Evolutionary conservation across 140 eudicot species (phyloP).

Genomic region (Cichorium intybus): DNA sequence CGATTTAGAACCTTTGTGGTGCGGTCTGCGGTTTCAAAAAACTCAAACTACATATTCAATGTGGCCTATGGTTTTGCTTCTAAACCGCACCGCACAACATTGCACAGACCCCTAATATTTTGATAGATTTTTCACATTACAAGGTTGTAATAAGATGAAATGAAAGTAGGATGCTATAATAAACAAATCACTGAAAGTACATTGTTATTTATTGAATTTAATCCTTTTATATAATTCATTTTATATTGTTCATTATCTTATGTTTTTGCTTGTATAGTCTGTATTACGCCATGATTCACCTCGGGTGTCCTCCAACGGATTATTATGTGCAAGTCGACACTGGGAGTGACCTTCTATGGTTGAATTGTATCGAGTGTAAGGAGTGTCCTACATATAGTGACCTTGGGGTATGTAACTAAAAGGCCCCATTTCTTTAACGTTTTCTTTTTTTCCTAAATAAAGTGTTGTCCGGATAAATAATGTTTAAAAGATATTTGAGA

Average conservation of each 20-base stretch:
- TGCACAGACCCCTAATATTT: too few relatives aligned
- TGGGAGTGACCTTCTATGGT: slow-evolving; percentile 94
- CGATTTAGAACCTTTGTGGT: too few relatives aligned
- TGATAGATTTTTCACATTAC: too few relatives aligned
- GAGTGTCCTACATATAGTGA: slow-evolving; percentile 70
- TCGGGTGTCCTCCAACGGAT: slow-evolving; percentile 78
- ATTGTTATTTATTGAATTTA: not conserved
- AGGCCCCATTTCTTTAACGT: too few relatives aligned
- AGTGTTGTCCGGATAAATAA: not conserved
- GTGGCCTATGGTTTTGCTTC: too few relatives aligned
- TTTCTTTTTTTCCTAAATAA: not conserved
- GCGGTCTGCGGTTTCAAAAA: too few relatives aligned
- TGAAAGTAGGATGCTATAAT: not conserved
- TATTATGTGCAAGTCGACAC: slow-evolving; percentile 90
- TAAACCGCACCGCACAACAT: too few relatives aligned
- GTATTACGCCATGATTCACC: slow-evolving; percentile 64
- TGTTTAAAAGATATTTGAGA: not conserved
- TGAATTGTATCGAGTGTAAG: slow-evolving; percentile 71
- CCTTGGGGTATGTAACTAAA: slow-evolving; percentile 58
- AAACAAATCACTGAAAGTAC: not conserved
- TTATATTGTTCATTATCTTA: not conserved
- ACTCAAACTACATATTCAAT: too few relatives aligned
- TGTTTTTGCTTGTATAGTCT: slow-evolving; percentile 46
- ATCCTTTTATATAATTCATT: not conserved
- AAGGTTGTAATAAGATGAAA: too few relatives aligned